Base-by-base conservation (phyloP, 176 grass and related monocot species). In the Carex littledalei region DNA sequence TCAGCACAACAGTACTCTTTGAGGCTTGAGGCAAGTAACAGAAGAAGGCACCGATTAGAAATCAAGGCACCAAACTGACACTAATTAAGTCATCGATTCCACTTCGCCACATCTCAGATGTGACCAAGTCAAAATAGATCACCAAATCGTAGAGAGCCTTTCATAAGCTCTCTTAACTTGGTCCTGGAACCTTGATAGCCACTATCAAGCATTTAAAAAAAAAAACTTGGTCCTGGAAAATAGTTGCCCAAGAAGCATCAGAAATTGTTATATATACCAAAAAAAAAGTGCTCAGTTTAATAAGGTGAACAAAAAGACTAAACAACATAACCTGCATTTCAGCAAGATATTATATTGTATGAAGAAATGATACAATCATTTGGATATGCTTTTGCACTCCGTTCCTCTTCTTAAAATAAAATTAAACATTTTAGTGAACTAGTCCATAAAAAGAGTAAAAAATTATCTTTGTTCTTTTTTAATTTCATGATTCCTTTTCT, bases 81-180 rank as follows among this genome's bases (percentile, higher is more conserved):
- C 50, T 78, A 78, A 78, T 31, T 47, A 17, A 55, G 50, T 1
- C 11, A 50, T 3, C 26, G 20, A 55, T 24, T 47, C 6, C 47
- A 26, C 26, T 26, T 77, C 21, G 10, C 72, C 73, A 77, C 49
- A 55, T 77, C 49, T 77, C 49, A 54, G 49, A 77, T 55, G 49
- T 17, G 12, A 55, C 45, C 20, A 77, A 26, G 47, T 77, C 49
- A 54, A 76, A 4, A 52, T 22, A 47, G 20, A 72, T 77, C 73
- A 54, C 47, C 73, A 77, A 77, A 77, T 49, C 11, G 0, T 52
- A 54, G 73, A 55, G 47, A 55, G 47, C 73, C 47, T 77, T 54
- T 77, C 73, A 77, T 69, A 83, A 12, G 53, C 16, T 37, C 81
- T 91, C 18, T 60, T 71, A 75, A 78, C 85, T 79, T 54, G 5